These are phyloP conservation scores for Cadophora luteo-olivacea DNA, from an alignment of 2,329 filamentous ascomycete genomes.

Conservation along the genomic window DNA sequence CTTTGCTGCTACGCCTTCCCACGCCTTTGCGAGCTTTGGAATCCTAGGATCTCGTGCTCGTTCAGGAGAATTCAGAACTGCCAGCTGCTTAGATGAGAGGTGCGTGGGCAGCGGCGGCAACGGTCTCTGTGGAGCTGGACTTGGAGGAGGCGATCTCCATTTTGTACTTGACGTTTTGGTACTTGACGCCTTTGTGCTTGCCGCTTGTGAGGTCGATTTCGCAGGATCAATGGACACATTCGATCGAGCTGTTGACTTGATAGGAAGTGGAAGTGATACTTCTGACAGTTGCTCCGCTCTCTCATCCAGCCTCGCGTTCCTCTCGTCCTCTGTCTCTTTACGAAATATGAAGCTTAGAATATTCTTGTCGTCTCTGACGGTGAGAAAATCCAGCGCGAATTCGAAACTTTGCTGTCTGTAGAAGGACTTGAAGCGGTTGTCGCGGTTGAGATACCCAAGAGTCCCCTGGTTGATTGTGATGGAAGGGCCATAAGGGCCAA, in stretches of 20 bases:
- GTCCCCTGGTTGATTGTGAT: constrained; percentile 1
- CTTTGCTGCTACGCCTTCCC: background rate
- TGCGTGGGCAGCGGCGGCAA: background rate
- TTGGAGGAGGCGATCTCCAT: constrained; percentile 1
- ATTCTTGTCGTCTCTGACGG: background rate
- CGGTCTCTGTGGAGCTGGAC: background rate
- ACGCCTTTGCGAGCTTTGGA: too few species aligned
- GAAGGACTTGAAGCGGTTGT: constrained; percentile 2
- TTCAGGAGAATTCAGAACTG: background rate
- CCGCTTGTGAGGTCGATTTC: too few species aligned
- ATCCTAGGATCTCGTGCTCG: background rate
- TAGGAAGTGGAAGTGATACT: background rate
- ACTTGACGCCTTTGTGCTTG: background rate
- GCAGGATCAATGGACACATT: too few species aligned
- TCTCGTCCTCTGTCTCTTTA: background rate
- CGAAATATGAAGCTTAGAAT: background rate
- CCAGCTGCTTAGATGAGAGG: too few species aligned
- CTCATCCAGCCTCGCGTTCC: background rate
- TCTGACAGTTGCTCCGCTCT: background rate
- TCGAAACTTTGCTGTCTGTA: constrained; percentile 11
- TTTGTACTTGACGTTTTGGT: background rate
- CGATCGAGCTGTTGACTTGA: background rate
- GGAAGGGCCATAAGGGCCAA: background rate
- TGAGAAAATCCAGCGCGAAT: background rate
- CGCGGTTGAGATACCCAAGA: constrained; percentile 2